These are phyloP conservation scores for Lipomyces spencermartinsiae DNA, from an alignment of 805 yeast species.

Conservation along the genomic window DNA sequence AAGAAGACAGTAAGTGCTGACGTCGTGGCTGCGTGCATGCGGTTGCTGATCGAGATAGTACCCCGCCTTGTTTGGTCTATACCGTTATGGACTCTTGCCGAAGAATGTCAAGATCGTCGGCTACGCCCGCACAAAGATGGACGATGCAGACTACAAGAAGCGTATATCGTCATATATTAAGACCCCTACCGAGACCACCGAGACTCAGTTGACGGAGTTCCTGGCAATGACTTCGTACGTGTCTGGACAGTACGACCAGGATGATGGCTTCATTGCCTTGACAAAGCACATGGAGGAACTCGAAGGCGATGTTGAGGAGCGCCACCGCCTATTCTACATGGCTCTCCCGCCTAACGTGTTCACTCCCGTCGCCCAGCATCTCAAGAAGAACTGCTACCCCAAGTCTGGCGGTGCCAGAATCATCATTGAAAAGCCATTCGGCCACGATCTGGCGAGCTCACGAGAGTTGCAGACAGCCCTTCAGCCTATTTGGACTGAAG, in stretches of 20 bases:
- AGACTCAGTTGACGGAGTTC: slow-evolving; percentile 61
- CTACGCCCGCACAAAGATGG: slow-evolving; percentile 84
- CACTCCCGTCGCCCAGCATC: slow-evolving; percentile 72
- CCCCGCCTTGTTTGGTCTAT: slow-evolving; percentile 53
- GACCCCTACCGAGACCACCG: slow-evolving; percentile 53
- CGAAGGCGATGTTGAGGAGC: slow-evolving; percentile 59
- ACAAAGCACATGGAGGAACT: slow-evolving; percentile 61
- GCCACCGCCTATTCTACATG: slow-evolving; percentile 86
- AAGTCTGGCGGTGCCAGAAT: slow-evolving; percentile 73
- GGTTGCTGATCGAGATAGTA: slow-evolving; percentile 38
- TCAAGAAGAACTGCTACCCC: slow-evolving; percentile 71
- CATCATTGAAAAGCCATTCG: slow-evolving; percentile 96
- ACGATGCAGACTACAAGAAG: slow-evolving; percentile 67
- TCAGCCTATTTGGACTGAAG: slow-evolving; percentile 87
- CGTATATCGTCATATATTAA: slow-evolving; percentile 71
- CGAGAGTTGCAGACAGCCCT: slow-evolving; percentile 76
- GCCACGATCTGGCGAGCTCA: slow-evolving; percentile 83
- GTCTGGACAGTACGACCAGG: slow-evolving; percentile 78
- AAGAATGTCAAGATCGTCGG: slow-evolving; percentile 77
- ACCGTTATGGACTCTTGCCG: slow-evolving; percentile 78
- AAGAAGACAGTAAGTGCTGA: slow-evolving; percentile 74
- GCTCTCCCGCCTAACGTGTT: slow-evolving; percentile 96
- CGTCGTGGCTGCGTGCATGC: not conserved
- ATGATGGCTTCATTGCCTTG: slow-evolving; percentile 72
- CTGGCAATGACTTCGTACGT: slow-evolving; percentile 70